Conservation (phyloP, 169 alveolate genomes). For the Plasmodium falciparum region DNA sequence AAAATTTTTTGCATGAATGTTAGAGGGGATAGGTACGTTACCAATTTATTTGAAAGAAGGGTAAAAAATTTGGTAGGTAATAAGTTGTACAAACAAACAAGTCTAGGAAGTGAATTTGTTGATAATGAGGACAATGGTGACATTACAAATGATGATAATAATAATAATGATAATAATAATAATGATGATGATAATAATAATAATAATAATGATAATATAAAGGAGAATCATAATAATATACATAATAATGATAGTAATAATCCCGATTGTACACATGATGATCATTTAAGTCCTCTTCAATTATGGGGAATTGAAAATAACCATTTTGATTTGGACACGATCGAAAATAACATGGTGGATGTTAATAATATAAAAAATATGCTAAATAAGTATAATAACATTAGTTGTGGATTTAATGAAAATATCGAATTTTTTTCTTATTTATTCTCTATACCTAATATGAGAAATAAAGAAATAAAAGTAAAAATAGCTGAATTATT, state of each 20-base stretch:
- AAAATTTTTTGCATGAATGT: constrained; percentile 60
- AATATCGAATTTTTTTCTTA: constrained; percentile 42
- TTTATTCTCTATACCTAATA: constrained; percentile 57
- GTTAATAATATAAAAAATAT: constrained; percentile 35
- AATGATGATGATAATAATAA: not conserved
- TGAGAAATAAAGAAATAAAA: constrained; percentile 53
- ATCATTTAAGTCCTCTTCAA: not conserved
- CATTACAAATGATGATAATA: not conserved
- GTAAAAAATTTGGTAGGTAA: constrained; percentile 44
- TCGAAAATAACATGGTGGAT: constrained; percentile 37
- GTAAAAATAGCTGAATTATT: constrained; percentile 34
- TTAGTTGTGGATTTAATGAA: constrained; percentile 55
- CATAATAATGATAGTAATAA: not conserved
- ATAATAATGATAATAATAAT: not conserved
- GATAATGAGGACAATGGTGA: not conserved
- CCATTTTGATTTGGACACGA: constrained; percentile 25
- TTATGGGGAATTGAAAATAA: constrained; percentile 33
- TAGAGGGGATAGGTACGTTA: constrained; percentile 40
- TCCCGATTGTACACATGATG: not conserved
- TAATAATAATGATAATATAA: not conserved
- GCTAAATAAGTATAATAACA: constrained; percentile 41
- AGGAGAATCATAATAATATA: not conserved
- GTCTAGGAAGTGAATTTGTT: constrained; percentile 22
- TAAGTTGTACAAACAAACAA: constrained; percentile 42
- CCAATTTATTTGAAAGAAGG: constrained; percentile 24